Evolutionary conservation across 208 protist genomes (phyloP), one percentile per base, ranked within the genome.

Genomic region (Acanthamoeba castellanii): DNA sequence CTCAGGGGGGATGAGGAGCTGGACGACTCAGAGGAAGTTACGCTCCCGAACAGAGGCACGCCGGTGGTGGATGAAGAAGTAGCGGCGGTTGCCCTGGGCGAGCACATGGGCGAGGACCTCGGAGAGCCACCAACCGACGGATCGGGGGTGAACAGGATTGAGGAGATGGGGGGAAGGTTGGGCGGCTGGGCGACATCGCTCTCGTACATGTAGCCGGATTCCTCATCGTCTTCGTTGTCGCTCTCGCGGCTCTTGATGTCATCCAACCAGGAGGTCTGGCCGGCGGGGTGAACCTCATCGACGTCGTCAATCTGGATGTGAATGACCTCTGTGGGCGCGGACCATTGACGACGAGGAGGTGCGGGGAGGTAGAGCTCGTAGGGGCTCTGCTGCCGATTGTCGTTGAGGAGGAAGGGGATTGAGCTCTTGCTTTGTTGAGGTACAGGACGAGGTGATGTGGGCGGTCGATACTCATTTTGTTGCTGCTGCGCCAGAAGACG

Each of bases 401-500:
- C 78, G 78, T 87, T 87, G 30, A 87, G 78, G 20, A 87, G 78
- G 78, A 87, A 87, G 27, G 45, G 11, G 42, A 87, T 87, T 0
- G 78, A 87, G 25, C 78, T 42, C 50, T 87, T 87, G 30, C n/a
- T 50, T 4, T 47, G 72, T 0, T 25, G 37, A 6, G 8, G 42
- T 1, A 9, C 16, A n/a, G 18, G n/a, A n/a, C 37, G 37, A 50
- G 18, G 72, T 22, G 27, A 37, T n/a, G 30, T 14, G 9, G 9
- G 37, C 13, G 30, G 18, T 32, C 68, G n/a, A 45, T 74, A 1
- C 13, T 70, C 27, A 22, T 7, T 0, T 34, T n/a, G 13, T 64
- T 20, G 57, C 27, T 18, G 55, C 27, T 18, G 57, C 27, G 6
- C 16, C 20, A 18, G 57, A 7, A 0, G 7, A 1, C 27, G 20